Evolutionary conservation across 805 yeast genomes (phyloP).

Genomic region (Wickerhamomyces chaumierensis): DNA sequence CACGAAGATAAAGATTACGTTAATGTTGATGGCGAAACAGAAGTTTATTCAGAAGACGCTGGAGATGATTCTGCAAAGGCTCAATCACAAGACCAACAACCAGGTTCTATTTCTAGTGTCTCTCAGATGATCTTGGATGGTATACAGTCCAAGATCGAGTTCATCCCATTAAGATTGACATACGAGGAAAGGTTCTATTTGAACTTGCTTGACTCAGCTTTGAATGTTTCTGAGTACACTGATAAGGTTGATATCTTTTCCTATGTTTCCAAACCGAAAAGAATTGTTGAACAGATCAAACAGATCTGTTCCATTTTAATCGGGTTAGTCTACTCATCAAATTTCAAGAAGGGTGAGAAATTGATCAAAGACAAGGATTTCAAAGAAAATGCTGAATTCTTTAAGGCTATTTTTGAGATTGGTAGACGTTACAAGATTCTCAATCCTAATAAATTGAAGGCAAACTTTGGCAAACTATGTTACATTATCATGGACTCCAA

Average conservation of each 20-base stretch:
- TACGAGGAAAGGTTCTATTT: conserved; percentile 59
- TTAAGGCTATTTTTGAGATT: conserved; percentile 57
- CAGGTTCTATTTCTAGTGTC: too few relatives aligned
- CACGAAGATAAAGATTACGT: conserved; percentile 8
- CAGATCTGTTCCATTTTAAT: conserved; percentile 73
- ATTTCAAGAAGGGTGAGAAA: conserved; percentile 57
- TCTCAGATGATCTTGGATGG: background rate
- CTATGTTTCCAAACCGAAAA: conserved; percentile 53
- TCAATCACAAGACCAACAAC: too few relatives aligned
- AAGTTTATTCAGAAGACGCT: background rate
- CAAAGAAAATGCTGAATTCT: conserved; percentile 63
- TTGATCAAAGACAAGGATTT: conserved; percentile 58
- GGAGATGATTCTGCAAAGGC: background rate
- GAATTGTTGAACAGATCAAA: conserved; percentile 60
- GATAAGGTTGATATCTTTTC: conserved; percentile 65
- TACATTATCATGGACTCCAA: conserved; percentile 83
- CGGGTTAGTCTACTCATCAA: conserved; percentile 69
- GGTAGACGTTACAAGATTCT: conserved; percentile 74
- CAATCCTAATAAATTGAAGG: conserved; percentile 78
- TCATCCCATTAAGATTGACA: conserved; percentile 60
- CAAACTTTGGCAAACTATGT: conserved; percentile 67
- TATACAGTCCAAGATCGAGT: conserved; percentile 34
- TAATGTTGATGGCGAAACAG: conserved; percentile 6
- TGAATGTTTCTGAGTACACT: conserved; percentile 70
- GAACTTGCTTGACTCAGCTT: conserved; percentile 61